These are phyloP conservation scores for Tetrahymena elliotti DNA, from an alignment of 73 alveolate genomes.

Conservation along the genomic window DNA sequence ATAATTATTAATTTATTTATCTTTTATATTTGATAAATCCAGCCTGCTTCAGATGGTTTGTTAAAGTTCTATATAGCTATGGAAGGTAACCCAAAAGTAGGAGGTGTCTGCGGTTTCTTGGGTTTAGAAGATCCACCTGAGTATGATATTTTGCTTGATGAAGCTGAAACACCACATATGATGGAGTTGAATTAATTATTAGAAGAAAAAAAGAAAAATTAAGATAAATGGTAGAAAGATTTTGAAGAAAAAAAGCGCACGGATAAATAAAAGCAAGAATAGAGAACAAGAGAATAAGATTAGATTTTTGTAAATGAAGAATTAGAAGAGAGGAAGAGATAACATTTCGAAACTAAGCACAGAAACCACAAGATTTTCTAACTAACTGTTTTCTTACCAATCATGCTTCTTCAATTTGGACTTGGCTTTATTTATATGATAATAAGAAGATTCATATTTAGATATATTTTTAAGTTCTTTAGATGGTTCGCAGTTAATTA, in stretches of 20 bases:
- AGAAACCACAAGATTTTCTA: not conserved
- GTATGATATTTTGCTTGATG: not conserved
- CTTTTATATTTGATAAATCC: no score
- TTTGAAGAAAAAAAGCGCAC: not conserved
- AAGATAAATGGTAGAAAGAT: not conserved
- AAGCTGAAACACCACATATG: not conserved
- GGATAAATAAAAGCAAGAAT: not conserved
- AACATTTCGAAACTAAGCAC: not conserved
- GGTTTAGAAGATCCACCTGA: constrained; percentile 14
- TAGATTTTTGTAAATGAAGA: not conserved
- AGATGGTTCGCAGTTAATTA: constrained; percentile 8
- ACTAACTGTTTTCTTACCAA: not conserved
- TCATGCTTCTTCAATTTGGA: not conserved
- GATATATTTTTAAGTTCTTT: not conserved
- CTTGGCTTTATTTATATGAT: not conserved
- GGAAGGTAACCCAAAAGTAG: constrained; percentile 33
- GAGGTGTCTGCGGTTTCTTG: constrained; percentile 42
- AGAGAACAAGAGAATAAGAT: not conserved
- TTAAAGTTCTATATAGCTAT: constrained; percentile 9
- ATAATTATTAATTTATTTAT: no score
- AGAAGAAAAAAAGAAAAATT: not conserved
- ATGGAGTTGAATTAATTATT: not conserved
- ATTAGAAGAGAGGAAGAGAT: not conserved
- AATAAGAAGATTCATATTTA: not conserved
- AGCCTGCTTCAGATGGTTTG: constrained; percentile 30